Evolutionary conservation across 192 early-diverging fungal genomes (phyloP).

Genomic region (Backusella parvicylindrica): DNA sequence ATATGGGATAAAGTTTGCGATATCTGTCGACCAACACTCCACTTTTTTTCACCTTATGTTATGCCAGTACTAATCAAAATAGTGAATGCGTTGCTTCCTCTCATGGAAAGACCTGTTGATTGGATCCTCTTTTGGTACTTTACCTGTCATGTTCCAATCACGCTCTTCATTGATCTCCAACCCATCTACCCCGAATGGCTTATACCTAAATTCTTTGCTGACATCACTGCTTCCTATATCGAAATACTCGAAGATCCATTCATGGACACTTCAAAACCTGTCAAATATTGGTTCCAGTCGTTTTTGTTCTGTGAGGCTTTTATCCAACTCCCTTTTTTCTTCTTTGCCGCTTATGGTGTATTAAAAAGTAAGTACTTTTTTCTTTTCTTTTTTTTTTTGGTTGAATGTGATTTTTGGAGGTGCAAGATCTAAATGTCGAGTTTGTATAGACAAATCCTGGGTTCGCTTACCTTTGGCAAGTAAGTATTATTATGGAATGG

Average conservation of each 20-base stretch:
- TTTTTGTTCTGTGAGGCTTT: conserved; percentile 57
- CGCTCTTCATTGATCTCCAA: conserved; percentile 56
- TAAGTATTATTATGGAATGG: too few relatives aligned
- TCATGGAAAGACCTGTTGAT: not conserved
- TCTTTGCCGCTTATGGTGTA: conserved; percentile 55
- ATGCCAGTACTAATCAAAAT: not conserved
- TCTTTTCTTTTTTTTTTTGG: not conserved
- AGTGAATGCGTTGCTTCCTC: not conserved
- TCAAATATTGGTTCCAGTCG: conserved; percentile 59
- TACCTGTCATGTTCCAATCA: conserved; percentile 68
- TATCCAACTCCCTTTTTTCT: conserved; percentile 70
- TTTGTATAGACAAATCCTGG: conserved; percentile 1
- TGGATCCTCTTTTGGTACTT: conserved; percentile 54
- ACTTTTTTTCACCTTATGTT: not conserved
- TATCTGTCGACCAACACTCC: not conserved
- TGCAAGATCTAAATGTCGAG: not conserved
- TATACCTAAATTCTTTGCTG: conserved; percentile 31
- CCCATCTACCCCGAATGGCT: conserved; percentile 43
- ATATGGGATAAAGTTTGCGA: not conserved
- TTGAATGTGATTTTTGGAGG: not conserved
- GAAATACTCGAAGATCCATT: conserved; percentile 58
- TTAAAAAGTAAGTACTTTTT: conserved; percentile 43
- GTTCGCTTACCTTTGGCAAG: conserved; percentile 13
- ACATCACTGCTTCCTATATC: conserved; percentile 43
- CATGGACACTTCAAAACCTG: conserved; percentile 38